These are phyloP conservation scores for Yarrowia galli DNA, from an alignment of 1,139 yeast species.

Conservation along the genomic window DNA sequence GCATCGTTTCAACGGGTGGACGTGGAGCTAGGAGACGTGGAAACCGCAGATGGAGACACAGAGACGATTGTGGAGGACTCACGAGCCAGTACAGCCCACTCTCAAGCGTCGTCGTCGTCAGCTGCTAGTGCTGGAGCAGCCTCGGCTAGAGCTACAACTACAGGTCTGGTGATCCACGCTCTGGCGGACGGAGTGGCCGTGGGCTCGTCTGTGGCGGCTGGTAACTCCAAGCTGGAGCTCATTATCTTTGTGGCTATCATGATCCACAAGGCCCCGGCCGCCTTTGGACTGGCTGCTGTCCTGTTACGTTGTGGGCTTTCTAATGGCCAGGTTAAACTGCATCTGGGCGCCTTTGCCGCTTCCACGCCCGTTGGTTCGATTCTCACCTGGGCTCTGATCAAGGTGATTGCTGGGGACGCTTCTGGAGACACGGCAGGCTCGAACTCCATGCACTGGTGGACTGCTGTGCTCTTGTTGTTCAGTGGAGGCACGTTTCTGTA, in stretches of 20 bases:
- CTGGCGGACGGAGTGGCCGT: constrained; percentile 78
- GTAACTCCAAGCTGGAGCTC: constrained; percentile 57
- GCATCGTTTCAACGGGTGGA: constrained; percentile 1
- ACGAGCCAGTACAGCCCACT: constrained; percentile 4
- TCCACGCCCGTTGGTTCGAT: constrained; percentile 64
- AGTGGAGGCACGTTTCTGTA: constrained; percentile 78
- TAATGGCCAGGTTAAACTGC: constrained; percentile 52
- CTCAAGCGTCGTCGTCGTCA: neutral
- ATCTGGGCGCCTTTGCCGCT: constrained; percentile 58
- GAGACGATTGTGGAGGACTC: constrained; percentile 18
- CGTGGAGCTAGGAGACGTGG: constrained; percentile 24
- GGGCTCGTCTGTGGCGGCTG: constrained; percentile 64
- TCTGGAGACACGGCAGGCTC: constrained; percentile 44
- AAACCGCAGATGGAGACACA: neutral
- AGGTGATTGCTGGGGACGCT: constrained; percentile 48
- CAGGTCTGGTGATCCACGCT: constrained; percentile 73
- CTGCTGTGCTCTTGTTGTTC: constrained; percentile 63
- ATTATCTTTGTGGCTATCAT: constrained; percentile 66
- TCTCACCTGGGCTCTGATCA: constrained; percentile 55
- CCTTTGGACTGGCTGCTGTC: constrained; percentile 70
- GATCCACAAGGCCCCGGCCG: constrained; percentile 77
- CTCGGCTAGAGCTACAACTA: constrained; percentile 52
- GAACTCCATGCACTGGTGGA: constrained; percentile 52
- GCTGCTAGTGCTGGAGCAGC: constrained; percentile 13
- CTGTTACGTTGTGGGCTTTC: constrained; percentile 53